Percentiles rank a stretch among this genome's conserved stretches.
Conservation (phyloP, 257 asterid genomes). For the Echites panduratus region DNA sequence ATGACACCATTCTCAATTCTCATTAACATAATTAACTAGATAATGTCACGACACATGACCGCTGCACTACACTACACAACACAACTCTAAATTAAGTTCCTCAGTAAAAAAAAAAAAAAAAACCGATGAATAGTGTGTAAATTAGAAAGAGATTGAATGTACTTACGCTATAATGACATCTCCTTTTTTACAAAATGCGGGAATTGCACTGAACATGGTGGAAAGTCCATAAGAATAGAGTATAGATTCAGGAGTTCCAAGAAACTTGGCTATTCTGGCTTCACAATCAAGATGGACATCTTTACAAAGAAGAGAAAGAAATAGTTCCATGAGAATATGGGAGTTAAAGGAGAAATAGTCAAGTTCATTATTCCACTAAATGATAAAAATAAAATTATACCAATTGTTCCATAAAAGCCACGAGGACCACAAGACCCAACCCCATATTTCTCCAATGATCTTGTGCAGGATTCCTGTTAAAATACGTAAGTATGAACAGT, state of each 20-base stretch:
- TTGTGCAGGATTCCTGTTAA: constrained; percentile 80
- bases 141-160: background rate
- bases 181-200: constrained; percentile 97
- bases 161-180: constrained; percentile 88
- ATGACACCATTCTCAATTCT: too few relatives aligned
- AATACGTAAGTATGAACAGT: constrained; percentile 18
- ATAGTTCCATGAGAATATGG: constrained; percentile 4
- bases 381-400: constrained; percentile 32
- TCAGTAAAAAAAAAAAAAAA: too few relatives aligned
- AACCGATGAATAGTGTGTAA: too few relatives aligned
- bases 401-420: constrained; percentile 97
- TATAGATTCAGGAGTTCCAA: constrained; percentile 90
- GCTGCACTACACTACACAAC: too few relatives aligned
- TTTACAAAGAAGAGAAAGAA: constrained; percentile 27
- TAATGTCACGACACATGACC: too few relatives aligned
- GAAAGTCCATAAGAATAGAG: constrained; percentile 93
- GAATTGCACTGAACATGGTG: constrained; percentile 94
- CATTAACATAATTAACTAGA: too few relatives aligned
- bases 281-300: constrained; percentile 99
- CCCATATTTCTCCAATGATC: constrained; percentile 93
- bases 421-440: constrained; percentile 99
- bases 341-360: constrained; percentile 10
- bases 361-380: background rate
- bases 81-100: too few relatives aligned
- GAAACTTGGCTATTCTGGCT: constrained; percentile 83